These are phyloP conservation scores for Paecilomyces sp. DNA, from an alignment of 2,329 filamentous ascomycete genomes.

Conservation along the genomic window DNA sequence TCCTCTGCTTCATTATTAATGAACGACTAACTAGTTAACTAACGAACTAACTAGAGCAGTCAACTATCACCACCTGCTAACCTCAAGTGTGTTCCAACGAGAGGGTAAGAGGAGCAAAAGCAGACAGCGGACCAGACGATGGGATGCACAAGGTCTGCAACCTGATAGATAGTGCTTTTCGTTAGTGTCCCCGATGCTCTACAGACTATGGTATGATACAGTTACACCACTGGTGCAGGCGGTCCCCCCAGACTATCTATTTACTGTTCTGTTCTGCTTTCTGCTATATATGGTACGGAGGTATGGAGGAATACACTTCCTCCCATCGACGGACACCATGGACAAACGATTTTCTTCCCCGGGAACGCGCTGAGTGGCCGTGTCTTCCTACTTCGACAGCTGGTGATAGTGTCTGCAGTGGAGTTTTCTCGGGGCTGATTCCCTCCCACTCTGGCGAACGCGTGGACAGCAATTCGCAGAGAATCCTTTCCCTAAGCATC, in stretches of 20 bases:
- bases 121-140: not conserved
- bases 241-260: not conserved
- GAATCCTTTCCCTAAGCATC: not conserved
- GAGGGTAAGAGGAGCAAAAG: too few species aligned
- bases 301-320: not conserved
- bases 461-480: not conserved
- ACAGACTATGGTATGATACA: not conserved
- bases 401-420: not conserved
- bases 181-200: not conserved
- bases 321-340: not conserved
- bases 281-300: too few species aligned
- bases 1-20: too few species aligned
- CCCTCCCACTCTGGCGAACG: not conserved
- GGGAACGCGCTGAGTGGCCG: not conserved
- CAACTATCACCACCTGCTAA: too few species aligned
- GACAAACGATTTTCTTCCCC: not conserved
- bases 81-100: too few species aligned
- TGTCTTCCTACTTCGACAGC: not conserved
- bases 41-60: too few species aligned
- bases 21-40: too few species aligned
- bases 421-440: not conserved
- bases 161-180: not conserved
- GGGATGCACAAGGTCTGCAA: not conserved
- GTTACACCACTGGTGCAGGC: not conserved
- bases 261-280: too few species aligned